Base-by-base conservation (phyloP, 306 rosid species). In the Cyamopsis tetragonoloba region DNA sequence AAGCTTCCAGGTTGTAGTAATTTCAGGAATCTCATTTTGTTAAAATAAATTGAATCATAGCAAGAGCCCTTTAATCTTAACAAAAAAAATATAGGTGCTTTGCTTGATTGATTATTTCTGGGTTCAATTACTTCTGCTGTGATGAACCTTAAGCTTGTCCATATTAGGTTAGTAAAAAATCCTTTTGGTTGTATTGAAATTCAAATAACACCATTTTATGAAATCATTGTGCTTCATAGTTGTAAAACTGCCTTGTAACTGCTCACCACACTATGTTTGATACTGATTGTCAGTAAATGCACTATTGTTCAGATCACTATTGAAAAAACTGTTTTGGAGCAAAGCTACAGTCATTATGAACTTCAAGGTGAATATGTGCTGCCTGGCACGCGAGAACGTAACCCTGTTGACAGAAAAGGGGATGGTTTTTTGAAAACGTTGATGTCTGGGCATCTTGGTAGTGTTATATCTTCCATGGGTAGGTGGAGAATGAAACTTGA, bases 401-500 rank as follows among this genome's bases (percentile, higher is more conserved):
- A 69, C 73, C 88, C 72, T 66, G 57, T 83, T 78, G 85, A 78
- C 44, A 75, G 68, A 79, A 82, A 81, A 72, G 79, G 68, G 28
- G 88, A 79, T 75, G 86, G 81, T 38, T 65, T 84, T 66, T 64
- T 84, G 44, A 75, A 80, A 66, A 79, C 74, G 72, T 77, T 83
- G 20, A 80, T 83, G 89, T 84, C 90, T 62, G 88, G 85, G 62
- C 82, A 86, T 81, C 86, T 93, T 54, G 82, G 93, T 53, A 89
- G 91, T 76, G 89, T 80, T 76, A 86, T 92, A 78, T 93, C 98
- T 64, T 89, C 98, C 12, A 79, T 88, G 95, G 98, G 98, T 18
- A 86, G 98, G 79, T 93, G 98, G 98, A 84, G 97, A 82, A 86
- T 89, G 96, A 88, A 88, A 64, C 86, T 93, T 53, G 98, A 89